phyloP scores from a whole-genome alignment of 441 rosid species.

The Biscutella auriculata region DNA sequence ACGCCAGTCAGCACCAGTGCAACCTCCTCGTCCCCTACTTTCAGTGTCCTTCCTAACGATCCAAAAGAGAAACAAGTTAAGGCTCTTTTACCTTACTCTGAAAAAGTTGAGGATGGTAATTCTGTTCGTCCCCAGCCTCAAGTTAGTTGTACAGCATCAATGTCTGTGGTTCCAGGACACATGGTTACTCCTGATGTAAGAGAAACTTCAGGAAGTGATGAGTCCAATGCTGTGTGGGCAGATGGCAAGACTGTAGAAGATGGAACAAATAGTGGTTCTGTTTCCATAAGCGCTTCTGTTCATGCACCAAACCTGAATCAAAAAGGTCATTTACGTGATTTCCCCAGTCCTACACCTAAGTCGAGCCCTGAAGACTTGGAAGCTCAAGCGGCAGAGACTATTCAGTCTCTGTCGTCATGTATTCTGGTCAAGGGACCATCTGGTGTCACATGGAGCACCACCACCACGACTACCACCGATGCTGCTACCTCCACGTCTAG shows the following conservation, averaged over 20 bases:
- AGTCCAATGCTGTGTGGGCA: conserved; percentile 6
- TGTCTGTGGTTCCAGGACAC: conserved; percentile 11
- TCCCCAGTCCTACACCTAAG: conserved; percentile 38
- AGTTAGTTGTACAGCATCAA: conserved; percentile 14
- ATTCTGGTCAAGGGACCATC: conserved; percentile 39
- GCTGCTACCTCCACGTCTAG: conserved; percentile 33
- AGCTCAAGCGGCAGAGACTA: conserved; percentile 36
- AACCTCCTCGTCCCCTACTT: conserved; percentile 30
- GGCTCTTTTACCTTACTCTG: conserved; percentile 25
- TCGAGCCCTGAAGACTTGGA: conserved; percentile 35
- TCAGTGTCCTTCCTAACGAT: conserved; percentile 27
- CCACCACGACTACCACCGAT: conserved; percentile 15
- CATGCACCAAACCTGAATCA: conserved; percentile 30
- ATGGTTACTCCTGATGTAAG: conserved; percentile 4
- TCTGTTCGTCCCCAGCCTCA: conserved; percentile 28
- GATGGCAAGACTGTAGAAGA: conserved; percentile 8
- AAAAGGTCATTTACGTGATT: conserved; percentile 39
- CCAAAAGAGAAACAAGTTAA: conserved; percentile 22
- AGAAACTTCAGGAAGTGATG: conserved; percentile 16
- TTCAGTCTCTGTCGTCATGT: conserved; percentile 40
- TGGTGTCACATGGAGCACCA: conserved; percentile 66
- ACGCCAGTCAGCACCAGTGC: conserved; percentile 30
- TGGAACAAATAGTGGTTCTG: conserved; percentile 24
- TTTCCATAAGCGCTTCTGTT: conserved; percentile 22
- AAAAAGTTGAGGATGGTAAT: conserved; percentile 22